phyloP scores from a whole-genome alignment of 2,329 filamentous ascomycete species.

The Dryadomyces quercivorus region DNA sequence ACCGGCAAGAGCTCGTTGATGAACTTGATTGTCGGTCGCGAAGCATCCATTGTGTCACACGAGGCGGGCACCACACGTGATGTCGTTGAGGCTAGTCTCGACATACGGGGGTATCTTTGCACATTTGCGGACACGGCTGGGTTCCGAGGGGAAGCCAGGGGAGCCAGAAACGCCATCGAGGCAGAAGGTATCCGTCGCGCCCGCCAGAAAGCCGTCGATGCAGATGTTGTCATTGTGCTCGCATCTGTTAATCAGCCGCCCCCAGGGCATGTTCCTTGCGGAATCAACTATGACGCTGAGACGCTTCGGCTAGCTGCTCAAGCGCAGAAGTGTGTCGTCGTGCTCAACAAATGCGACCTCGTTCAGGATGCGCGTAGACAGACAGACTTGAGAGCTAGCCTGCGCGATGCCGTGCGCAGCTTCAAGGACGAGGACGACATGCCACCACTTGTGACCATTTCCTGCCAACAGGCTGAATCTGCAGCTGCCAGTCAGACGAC shows the following conservation, averaged over 20 bases:
- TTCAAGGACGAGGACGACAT: not conserved
- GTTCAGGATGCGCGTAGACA: constrained; percentile 25
- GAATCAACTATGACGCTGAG: constrained; percentile 40
- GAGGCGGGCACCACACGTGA: constrained; percentile 92
- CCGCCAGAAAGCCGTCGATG: constrained; percentile 65
- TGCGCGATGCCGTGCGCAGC: constrained; percentile 17
- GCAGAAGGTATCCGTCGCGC: constrained; percentile 84
- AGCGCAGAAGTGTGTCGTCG: constrained; percentile 37
- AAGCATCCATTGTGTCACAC: constrained; percentile 87
- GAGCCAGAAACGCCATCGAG: constrained; percentile 31
- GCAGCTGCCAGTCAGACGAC: not conserved
- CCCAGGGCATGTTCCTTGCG: not conserved
- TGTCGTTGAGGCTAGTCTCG: constrained; percentile 82
- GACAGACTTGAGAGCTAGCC: constrained; percentile 17
- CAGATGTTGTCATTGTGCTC: constrained; percentile 75
- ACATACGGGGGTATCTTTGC: constrained; percentile 81
- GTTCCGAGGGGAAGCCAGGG: constrained; percentile 35
- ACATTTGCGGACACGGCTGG: constrained; percentile 95
- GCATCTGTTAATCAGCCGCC: constrained; percentile 51
- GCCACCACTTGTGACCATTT: not conserved
- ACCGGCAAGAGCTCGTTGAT: constrained; percentile 90
- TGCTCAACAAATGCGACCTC: constrained; percentile 52
- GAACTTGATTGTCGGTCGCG: constrained; percentile 78
- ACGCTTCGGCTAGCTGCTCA: constrained; percentile 39
- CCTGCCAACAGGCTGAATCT: constrained; percentile 6